Evolutionary conservation across 164 flowering plant genomes (phyloP), one percentile per base, ranked within the genome.

Genomic region (Nelumbo lutea): DNA sequence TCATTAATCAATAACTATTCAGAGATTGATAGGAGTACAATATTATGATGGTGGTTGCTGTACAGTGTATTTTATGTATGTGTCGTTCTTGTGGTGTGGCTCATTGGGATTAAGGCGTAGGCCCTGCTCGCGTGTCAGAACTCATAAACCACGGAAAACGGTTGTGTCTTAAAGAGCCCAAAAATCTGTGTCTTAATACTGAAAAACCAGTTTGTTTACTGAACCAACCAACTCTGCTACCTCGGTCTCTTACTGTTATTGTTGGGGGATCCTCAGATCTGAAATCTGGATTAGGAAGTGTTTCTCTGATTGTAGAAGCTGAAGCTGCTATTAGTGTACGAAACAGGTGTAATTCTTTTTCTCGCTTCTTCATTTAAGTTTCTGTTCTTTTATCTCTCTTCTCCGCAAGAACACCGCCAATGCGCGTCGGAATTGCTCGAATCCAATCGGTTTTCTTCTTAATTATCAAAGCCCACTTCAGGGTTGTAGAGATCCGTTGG

Each of bases 221-320:
- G 5, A 41, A 38, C 8, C 58, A 38, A 40, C 3, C 47, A 1
- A 4, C 41, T 55, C 48, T 59, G 7, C 40, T 15, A 4, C 4
- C 57, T 40, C 57, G 47, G 11, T 45, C 51, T 38, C 61, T 58
- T 42, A 10, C 42, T 27, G 41, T 27, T 58, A 27, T 47, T 14
- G 43, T 38, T 59, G 8, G 13, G 2, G 11, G 11, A 9, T 42
- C 9, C 56, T 70, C 72, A 75, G 81, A 75, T 79, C 81, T 70
- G 72, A 73, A 64, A 58, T 59, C 59, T 1, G 52, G 76, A n/a
- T 39, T 59, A 43, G 46, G 4, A 27, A 27, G 65, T 3, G 43
- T 39, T 62, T 68, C 44, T 53, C 51, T 63, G 9, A 9, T 63
- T 6, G 14, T 43, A 42, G 4, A 57, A 40, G 44, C 50, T 44